Conservation (phyloP, 2,329 filamentous ascomycete species). For the Penicillium concentricum region DNA sequence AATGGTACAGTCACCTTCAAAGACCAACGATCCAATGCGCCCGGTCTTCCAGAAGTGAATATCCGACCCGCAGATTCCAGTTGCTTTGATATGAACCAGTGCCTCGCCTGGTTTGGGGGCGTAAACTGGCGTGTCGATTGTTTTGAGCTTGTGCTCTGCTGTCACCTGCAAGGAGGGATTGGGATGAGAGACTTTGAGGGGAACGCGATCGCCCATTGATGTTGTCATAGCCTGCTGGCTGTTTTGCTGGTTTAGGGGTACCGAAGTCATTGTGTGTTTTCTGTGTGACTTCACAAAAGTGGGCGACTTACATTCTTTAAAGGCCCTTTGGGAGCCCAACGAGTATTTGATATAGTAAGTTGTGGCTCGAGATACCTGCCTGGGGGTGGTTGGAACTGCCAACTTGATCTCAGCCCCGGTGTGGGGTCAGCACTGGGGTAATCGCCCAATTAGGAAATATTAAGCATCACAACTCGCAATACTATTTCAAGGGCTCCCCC, state of each 20-base stretch:
- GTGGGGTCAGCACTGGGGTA: not conserved
- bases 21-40: constrained; percentile 61
- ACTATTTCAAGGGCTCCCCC: not conserved
- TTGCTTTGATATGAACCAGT: constrained; percentile 61
- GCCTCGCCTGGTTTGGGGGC: constrained; percentile 56
- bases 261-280: constrained; percentile 12
- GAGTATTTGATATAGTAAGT: not conserved
- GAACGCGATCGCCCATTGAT: not conserved
- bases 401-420: not conserved
- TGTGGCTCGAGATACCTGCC: constrained; percentile 1
- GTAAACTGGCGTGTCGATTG: constrained; percentile 57
- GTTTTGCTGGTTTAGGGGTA: constrained; percentile 11
- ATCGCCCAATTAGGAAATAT: constrained; percentile 6
- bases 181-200: constrained; percentile 18
- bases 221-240: constrained; percentile 5
- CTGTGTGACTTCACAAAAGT: not conserved
- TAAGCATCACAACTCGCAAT: constrained; percentile 5
- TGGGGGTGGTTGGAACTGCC: not conserved
- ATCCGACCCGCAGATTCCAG: constrained; percentile 67
- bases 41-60: constrained; percentile 69
- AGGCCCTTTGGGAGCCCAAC: not conserved
- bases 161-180: constrained; percentile 62
- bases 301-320: not conserved
- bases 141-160: constrained; percentile 59
- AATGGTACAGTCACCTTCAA: constrained; percentile 64